Conservation (phyloP, 352 stramenopile species). For the Phytophthora capsici region DNA sequence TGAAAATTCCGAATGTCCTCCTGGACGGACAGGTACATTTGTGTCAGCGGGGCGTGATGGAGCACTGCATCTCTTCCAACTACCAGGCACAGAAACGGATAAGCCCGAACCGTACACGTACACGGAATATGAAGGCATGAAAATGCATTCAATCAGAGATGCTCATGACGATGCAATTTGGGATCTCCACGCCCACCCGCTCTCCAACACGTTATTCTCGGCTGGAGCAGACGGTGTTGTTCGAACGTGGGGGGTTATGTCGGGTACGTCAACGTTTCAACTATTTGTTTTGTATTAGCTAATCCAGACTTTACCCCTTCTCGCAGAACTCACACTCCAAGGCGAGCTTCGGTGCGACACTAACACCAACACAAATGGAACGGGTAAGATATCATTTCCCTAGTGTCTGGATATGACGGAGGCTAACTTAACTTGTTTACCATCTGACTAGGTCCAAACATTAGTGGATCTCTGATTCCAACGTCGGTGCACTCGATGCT, state of each 20-base stretch:
- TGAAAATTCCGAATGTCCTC: slow-evolving; percentile 70
- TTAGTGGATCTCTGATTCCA: slow-evolving; percentile 62
- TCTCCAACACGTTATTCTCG: slow-evolving; percentile 87
- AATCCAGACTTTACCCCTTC: slow-evolving; percentile 4
- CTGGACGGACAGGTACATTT: slow-evolving; percentile 65
- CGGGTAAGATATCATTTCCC: slow-evolving; percentile 31
- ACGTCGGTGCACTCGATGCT: slow-evolving; percentile 78
- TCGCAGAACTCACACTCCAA: slow-evolving; percentile 73
- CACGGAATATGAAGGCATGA: slow-evolving; percentile 77
- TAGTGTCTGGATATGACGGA: background rate
- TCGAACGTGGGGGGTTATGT: slow-evolving; percentile 76
- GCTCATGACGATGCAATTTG: slow-evolving; percentile 86
- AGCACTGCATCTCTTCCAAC: slow-evolving; percentile 68
- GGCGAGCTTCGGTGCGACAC: slow-evolving; percentile 69
- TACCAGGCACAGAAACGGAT: slow-evolving; percentile 64
- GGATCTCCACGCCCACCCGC: slow-evolving; percentile 80
- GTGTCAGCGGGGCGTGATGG: slow-evolving; percentile 81
- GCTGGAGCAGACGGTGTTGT: slow-evolving; percentile 81
- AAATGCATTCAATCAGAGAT: slow-evolving; percentile 70
- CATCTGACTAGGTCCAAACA: slow-evolving; percentile 42
- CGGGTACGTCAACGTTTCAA: slow-evolving; percentile 45
- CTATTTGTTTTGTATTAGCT: slow-evolving; percentile 9
- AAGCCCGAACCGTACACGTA: slow-evolving; percentile 74
- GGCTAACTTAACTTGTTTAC: background rate
- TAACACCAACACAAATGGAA: slow-evolving; percentile 62